A percentile compares a stretch with the other conserved stretches of the same genome.
Evolutionary conservation across 2,329 filamentous ascomycete genomes (phyloP).

Genomic region (Penicillium digitatum): DNA sequence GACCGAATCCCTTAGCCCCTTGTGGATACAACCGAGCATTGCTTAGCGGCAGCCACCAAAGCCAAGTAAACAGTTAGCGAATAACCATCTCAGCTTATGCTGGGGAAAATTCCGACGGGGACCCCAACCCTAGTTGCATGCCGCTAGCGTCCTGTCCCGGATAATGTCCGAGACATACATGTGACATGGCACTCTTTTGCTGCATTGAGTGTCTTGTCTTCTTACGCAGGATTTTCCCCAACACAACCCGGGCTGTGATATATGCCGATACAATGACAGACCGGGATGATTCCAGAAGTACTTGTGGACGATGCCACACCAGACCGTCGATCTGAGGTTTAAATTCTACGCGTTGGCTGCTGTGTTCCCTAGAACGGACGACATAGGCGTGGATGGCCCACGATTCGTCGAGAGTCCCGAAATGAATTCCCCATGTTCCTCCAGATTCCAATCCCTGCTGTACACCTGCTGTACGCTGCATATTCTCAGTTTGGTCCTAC

Average conservation of each 20-base stretch:
- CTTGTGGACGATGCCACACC: background rate
- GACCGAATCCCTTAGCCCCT: background rate
- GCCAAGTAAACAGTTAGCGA: conserved; percentile 3
- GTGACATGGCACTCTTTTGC: background rate
- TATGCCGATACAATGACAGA: conserved; percentile 11
- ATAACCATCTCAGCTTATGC: conserved; percentile 14
- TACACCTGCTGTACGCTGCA: background rate
- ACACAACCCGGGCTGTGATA: background rate
- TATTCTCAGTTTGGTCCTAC: conserved; percentile 1
- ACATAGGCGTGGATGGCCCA: background rate
- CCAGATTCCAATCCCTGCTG: conserved; percentile 1
- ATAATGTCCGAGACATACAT: conserved; percentile 10
- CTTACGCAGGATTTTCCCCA: background rate
- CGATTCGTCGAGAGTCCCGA: background rate
- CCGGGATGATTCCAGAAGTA: conserved; percentile 21
- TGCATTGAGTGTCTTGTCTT: conserved; percentile 4
- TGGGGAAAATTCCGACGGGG: conserved; percentile 11
- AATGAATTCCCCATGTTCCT: background rate
- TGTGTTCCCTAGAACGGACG: background rate
- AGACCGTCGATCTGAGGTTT: background rate
- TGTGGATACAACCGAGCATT: background rate
- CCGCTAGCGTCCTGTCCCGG: conserved; percentile 7
- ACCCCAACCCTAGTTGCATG: conserved; percentile 3
- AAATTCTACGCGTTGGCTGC: background rate
- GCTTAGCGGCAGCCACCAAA: background rate